phyloP scores from a whole-genome alignment of 1,139 yeast genomes.

The Hyphopichia fennica region DNA sequence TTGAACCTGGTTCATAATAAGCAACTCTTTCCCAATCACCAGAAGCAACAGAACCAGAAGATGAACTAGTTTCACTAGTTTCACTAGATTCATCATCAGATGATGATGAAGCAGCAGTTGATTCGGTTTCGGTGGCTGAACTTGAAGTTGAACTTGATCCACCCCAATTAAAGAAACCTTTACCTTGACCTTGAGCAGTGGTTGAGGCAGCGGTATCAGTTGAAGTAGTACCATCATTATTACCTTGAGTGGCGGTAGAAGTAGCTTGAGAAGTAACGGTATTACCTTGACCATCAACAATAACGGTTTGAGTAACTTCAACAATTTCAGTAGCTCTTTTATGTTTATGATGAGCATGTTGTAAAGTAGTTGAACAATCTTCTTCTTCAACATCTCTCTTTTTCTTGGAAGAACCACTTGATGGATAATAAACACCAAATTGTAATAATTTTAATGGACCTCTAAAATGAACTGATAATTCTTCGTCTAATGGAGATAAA shows the following conservation, averaged over 20 bases:
- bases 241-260: slow-evolving; percentile 21
- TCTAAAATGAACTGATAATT: slow-evolving; percentile 77
- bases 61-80: slow-evolving; percentile 26
- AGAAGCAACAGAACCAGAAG: slow-evolving; percentile 30
- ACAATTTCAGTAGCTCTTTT: slow-evolving; percentile 59
- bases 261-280: slow-evolving; percentile 35
- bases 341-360: slow-evolving; percentile 63
- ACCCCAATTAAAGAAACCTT: slow-evolving; percentile 2
- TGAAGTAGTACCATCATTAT: no score
- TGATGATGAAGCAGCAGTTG: slow-evolving; percentile 29
- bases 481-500: slow-evolving; percentile 68
- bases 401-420: slow-evolving; percentile 28
- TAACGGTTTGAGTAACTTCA: slow-evolving; percentile 75
- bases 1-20: slow-evolving; percentile 60
- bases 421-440: slow-evolving; percentile 63
- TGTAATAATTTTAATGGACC: slow-evolving; percentile 67
- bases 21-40: slow-evolving; percentile 76
- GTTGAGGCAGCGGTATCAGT: slow-evolving; percentile 35
- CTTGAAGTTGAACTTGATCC: slow-evolving; percentile 10
- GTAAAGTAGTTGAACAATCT: slow-evolving; percentile 42
- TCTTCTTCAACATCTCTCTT: slow-evolving; percentile 37
- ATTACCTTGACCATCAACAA: slow-evolving; percentile 57
- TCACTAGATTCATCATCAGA: slow-evolving; percentile 10
- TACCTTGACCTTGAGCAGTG: slow-evolving; percentile 31
- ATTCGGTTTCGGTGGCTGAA: slow-evolving; percentile 46